Percentiles rank a stretch among this genome's conserved stretches.
phyloP scores from a whole-genome alignment of 2,329 filamentous ascomycete species.

The Coniochaeta prunicola region DNA sequence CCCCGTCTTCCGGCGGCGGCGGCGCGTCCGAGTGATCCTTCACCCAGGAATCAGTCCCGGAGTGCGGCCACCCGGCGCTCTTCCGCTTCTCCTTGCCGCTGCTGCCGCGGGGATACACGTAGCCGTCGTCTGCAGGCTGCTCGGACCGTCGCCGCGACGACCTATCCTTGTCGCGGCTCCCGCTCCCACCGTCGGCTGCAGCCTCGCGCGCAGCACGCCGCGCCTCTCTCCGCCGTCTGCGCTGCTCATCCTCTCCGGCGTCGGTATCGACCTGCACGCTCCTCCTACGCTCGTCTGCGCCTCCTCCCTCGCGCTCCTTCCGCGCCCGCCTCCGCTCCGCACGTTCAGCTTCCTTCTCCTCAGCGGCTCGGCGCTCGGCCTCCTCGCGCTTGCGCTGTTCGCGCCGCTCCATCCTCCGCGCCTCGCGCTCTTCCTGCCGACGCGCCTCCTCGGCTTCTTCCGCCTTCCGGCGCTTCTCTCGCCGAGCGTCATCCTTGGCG shows the following conservation, averaged over 20 bases:
- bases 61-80: conserved; percentile 47
- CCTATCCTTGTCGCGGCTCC: not conserved
- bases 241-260: conserved; percentile 44
- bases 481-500: conserved; percentile 48
- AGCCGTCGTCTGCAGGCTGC: conserved; percentile 23
- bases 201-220: conserved; percentile 35
- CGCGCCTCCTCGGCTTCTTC: conserved; percentile 51
- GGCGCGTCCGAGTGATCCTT: conserved; percentile 57
- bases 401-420: conserved; percentile 47
- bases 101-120: conserved; percentile 35
- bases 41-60: conserved; percentile 59
- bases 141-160: conserved; percentile 34
- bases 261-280: conserved; percentile 29
- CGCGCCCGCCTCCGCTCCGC: conserved; percentile 42
- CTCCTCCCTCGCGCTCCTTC: conserved; percentile 38
- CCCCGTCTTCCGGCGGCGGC: conserved; percentile 37
- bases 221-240: conserved; percentile 46
- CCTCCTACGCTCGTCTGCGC: conserved; percentile 12
- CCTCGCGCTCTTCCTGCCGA: conserved; percentile 50
- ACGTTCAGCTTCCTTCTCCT: conserved; percentile 39
- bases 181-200: not conserved
- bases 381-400: conserved; percentile 41
- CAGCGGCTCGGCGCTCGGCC: conserved; percentile 38
- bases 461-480: conserved; percentile 46
- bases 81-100: conserved; percentile 20